A percentile compares a stretch with the other conserved stretches of the same genome.
Evolutionary conservation across 495 filamentous ascomycete species (phyloP).

Genomic region (Xylaria venustula): DNA sequence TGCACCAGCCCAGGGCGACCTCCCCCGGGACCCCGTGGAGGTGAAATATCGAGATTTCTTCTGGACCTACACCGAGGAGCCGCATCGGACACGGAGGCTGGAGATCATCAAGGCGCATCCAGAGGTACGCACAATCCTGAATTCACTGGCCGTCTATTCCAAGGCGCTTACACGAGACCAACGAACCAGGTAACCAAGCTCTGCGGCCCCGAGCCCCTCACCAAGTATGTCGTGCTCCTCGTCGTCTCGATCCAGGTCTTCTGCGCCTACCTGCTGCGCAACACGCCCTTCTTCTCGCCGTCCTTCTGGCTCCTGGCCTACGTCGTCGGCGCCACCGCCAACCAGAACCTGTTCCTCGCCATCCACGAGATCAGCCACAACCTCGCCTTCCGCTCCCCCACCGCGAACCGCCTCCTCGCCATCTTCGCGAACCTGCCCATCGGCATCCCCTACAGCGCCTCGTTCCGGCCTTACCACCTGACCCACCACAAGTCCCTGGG

Average conservation of each 20-base stretch:
- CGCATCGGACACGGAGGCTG: slow-evolving; percentile 82
- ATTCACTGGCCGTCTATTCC: not conserved
- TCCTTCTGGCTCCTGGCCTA: slow-evolving; percentile 84
- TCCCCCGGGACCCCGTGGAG: slow-evolving; percentile 36
- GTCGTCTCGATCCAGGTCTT: slow-evolving; percentile 81
- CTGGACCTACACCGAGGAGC: slow-evolving; percentile 99
- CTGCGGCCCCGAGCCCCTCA: slow-evolving; percentile 93
- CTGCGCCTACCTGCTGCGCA: slow-evolving; percentile 75
- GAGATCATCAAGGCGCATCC: slow-evolving; percentile 99
- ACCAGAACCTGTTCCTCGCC: slow-evolving; percentile 98
- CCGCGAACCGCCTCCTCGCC: slow-evolving; percentile 80
- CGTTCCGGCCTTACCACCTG: slow-evolving; percentile 96
- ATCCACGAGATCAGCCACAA: slow-evolving; percentile 99
- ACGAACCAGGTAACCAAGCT: slow-evolving; percentile 81
- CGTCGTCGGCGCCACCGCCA: slow-evolving; percentile 89
- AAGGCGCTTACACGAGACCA: slow-evolving; percentile 18
- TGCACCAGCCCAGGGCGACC: slow-evolving; percentile 12
- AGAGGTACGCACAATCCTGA: slow-evolving; percentile 61
- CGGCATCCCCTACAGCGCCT: slow-evolving; percentile 91
- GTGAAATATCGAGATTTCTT: slow-evolving; percentile 55
- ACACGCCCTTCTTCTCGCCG: slow-evolving; percentile 79
- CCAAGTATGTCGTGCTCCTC: slow-evolving; percentile 84
- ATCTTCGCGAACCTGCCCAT: slow-evolving; percentile 96
- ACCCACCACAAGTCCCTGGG: slow-evolving; percentile 99
- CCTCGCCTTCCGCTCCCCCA: slow-evolving; percentile 83